These are phyloP conservation scores for Aureobasidium pullulans DNA, from an alignment of 2,329 filamentous ascomycete genomes.

Conservation along the genomic window DNA sequence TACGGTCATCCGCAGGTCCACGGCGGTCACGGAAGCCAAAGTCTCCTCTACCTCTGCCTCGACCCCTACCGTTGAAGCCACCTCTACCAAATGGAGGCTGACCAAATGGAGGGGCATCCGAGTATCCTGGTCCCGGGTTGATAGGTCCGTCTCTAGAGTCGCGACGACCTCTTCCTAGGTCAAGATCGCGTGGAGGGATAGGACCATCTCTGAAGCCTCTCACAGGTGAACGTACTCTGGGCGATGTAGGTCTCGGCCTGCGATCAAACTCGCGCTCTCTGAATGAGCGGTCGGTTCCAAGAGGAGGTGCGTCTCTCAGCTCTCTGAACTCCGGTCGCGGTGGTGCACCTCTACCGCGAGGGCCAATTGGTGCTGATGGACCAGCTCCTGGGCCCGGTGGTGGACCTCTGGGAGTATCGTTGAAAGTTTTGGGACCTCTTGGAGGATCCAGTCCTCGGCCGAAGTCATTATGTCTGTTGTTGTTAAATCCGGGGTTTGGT, in stretches of 20 bases:
- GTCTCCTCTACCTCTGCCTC: slow-evolving; percentile 48
- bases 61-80: slow-evolving; percentile 43
- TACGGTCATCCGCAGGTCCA: slow-evolving; percentile 39
- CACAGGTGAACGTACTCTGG: slow-evolving; percentile 56
- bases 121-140: slow-evolving; percentile 63
- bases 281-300: slow-evolving; percentile 54
- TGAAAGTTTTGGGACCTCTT: slow-evolving; percentile 70
- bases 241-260: slow-evolving; percentile 54
- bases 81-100: slow-evolving; percentile 46
- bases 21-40: slow-evolving; percentile 45
- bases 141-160: slow-evolving; percentile 66
- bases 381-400: slow-evolving; percentile 21
- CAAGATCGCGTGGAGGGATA: slow-evolving; percentile 51
- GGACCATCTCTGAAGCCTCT: slow-evolving; percentile 54
- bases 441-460: slow-evolving; percentile 54
- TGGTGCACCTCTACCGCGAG: slow-evolving; percentile 51
- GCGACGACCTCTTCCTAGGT: slow-evolving; percentile 59
- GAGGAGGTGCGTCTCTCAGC: slow-evolving; percentile 49
- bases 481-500: slow-evolving; percentile 20
- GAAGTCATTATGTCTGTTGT: slow-evolving; percentile 21
- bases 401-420: slow-evolving; percentile 49
- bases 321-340: slow-evolving; percentile 59
- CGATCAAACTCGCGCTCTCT: slow-evolving; percentile 46
- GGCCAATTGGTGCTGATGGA: slow-evolving; percentile 33
- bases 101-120: slow-evolving; percentile 55